phyloP scores from a whole-genome alignment of 768 basidiomycete species.

The Xerocomellus intermedius region DNA sequence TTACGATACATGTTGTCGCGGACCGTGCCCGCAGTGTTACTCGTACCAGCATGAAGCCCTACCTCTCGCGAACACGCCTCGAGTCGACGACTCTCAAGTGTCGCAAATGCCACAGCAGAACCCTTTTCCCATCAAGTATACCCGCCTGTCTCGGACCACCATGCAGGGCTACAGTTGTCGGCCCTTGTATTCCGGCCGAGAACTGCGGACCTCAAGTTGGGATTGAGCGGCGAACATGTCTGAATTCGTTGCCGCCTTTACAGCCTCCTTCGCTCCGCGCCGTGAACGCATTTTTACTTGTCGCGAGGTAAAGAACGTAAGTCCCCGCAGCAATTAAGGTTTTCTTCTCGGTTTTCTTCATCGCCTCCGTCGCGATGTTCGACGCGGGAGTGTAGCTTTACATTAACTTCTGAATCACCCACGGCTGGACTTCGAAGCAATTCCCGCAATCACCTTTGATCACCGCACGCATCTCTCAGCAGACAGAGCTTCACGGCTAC shows the following conservation, averaged over 20 bases:
- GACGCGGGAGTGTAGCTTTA: slow-evolving; percentile 1
- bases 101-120: neutral
- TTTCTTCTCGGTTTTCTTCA: slow-evolving; percentile 16
- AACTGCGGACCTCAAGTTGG: slow-evolving; percentile 22
- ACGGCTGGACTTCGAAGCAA: neutral
- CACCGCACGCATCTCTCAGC: slow-evolving; percentile 5
- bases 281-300: slow-evolving; percentile 11
- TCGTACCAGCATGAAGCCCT: neutral
- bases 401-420: neutral
- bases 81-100: neutral
- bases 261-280: slow-evolving; percentile 22
- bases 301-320: slow-evolving; percentile 27
- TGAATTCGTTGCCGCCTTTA: slow-evolving; percentile 11
- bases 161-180: neutral
- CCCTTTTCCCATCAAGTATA: neutral
- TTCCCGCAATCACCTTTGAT: slow-evolving; percentile 8
- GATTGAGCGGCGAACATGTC: slow-evolving; percentile 24
- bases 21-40: neutral
- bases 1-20: too few relatives aligned
- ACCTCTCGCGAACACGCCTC: neutral
- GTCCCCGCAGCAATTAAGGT: slow-evolving; percentile 11
- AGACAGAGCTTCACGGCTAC: neutral
- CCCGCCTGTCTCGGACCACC: neutral
- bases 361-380: slow-evolving; percentile 1
- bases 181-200: slow-evolving; percentile 14